Conservation (phyloP, 805 yeast genomes). For the Yarrowia deformans region DNA sequence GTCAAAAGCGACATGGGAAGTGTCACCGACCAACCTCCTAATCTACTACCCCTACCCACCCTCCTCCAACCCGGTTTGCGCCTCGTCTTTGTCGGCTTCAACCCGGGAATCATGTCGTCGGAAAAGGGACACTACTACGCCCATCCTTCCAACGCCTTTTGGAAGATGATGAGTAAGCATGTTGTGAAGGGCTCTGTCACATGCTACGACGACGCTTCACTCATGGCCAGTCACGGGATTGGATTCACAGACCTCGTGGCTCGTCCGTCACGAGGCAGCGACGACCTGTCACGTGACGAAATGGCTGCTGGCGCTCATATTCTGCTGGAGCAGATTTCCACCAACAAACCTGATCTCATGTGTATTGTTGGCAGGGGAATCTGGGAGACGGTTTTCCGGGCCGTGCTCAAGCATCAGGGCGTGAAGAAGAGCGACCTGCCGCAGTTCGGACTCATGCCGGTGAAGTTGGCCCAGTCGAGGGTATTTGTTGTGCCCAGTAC, state of each 20-base stretch:
- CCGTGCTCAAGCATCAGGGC: constrained; percentile 47
- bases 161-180: constrained; percentile 64
- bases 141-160: constrained; percentile 70
- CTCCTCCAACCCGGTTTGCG: constrained; percentile 48
- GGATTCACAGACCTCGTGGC: constrained; percentile 78
- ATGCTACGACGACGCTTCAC: constrained; percentile 53
- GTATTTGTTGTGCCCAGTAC: constrained; percentile 74
- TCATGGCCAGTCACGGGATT: constrained; percentile 56
- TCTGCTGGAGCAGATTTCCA: constrained; percentile 56
- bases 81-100: constrained; percentile 71
- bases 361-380: constrained; percentile 78
- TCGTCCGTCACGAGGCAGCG: constrained; percentile 66
- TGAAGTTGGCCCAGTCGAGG: constrained; percentile 46
- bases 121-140: constrained; percentile 73
- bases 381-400: constrained; percentile 65
- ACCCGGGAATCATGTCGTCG: constrained; percentile 73
- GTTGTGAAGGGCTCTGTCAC: constrained; percentile 54
- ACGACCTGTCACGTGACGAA: constrained; percentile 61
- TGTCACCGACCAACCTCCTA: no score
- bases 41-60: background rate
- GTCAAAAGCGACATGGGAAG: no score
- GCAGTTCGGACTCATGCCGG: constrained; percentile 60
- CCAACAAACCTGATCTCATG: constrained; percentile 54
- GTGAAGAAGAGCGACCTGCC: constrained; percentile 52
- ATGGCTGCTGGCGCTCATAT: constrained; percentile 63